Percentiles rank a stretch among this genome's conserved stretches.
Evolutionary conservation across 192 early-diverging fungal genomes (phyloP).

Genomic region (Backusella sp.): DNA sequence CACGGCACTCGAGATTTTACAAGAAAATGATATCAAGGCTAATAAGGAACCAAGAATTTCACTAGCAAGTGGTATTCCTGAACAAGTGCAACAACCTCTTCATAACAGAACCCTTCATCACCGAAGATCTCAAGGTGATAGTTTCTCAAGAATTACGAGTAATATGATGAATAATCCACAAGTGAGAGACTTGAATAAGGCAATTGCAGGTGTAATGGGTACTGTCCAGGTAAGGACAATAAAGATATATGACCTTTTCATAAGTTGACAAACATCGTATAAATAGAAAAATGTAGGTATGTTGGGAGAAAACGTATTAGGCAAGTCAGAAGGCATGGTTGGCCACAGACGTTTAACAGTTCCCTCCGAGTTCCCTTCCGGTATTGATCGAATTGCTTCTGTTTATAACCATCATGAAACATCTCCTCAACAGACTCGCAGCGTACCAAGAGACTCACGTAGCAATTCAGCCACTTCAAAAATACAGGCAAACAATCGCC

Average conservation of each 20-base stretch:
- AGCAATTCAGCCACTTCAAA: neutral
- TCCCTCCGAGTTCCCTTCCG: constrained; percentile 33
- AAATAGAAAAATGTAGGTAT: constrained; percentile 37
- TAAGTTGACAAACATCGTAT: neutral
- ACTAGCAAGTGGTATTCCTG: constrained; percentile 9
- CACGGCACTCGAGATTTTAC: constrained; percentile 50
- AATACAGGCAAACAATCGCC: constrained; percentile 23
- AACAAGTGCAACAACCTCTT: neutral
- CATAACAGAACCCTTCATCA: neutral
- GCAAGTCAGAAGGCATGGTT: constrained; percentile 5
- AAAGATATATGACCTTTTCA: neutral
- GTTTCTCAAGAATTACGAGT: constrained; percentile 41
- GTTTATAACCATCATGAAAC: constrained; percentile 26
- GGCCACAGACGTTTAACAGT: constrained; percentile 14
- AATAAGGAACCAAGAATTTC: constrained; percentile 39
- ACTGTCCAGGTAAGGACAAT: constrained; percentile 36
- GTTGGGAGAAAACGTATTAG: constrained; percentile 37
- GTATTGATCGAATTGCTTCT: constrained; percentile 37
- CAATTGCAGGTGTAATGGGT: constrained; percentile 46
- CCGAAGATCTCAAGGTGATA: constrained; percentile 11
- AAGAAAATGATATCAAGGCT: constrained; percentile 51
- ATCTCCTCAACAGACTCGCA: neutral
- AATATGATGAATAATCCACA: constrained; percentile 55
- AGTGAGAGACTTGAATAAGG: constrained; percentile 52
- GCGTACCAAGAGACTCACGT: neutral